phyloP scores from a whole-genome alignment of 1,284 basidiomycete species.

The Neotropicomus parvogracilis region DNA sequence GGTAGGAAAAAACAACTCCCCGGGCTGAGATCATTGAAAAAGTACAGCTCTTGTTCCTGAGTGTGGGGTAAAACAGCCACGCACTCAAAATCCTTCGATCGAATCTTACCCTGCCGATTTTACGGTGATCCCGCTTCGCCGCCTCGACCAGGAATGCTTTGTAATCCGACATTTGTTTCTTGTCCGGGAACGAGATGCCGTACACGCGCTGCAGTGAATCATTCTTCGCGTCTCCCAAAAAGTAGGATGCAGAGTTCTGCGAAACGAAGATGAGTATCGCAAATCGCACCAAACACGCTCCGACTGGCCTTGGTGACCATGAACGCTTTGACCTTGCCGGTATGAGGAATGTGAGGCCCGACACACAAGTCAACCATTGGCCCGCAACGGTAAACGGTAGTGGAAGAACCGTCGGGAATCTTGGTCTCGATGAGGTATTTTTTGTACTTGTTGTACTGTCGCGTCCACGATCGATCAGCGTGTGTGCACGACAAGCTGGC shows the following conservation, averaged over 20 bases:
- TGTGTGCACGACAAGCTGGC: not conserved
- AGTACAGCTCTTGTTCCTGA: constrained; percentile 95
- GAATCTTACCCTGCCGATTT: constrained; percentile 75
- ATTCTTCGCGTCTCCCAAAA: constrained; percentile 92
- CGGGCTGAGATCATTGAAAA: constrained; percentile 96
- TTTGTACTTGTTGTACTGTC: constrained; percentile 99
- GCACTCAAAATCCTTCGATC: constrained; percentile 5
- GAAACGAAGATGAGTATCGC: not conserved
- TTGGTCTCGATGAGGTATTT: constrained; percentile 93
- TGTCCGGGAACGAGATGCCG: constrained; percentile 98
- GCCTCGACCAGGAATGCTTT: constrained; percentile 96
- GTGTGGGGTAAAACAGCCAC: constrained; percentile 12
- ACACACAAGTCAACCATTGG: constrained; percentile 98
- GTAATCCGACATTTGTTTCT: constrained; percentile 94
- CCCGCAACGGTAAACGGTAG: constrained; percentile 98
- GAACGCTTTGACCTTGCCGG: constrained; percentile 95
- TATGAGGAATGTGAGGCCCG: constrained; percentile 97
- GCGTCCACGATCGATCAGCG: constrained; percentile 9
- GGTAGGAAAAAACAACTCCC: constrained; percentile 79
- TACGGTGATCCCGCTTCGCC: constrained; percentile 95
- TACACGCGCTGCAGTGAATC: constrained; percentile 97
- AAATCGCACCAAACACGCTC: not conserved
- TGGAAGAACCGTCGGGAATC: constrained; percentile 94
- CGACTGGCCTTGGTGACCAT: constrained; percentile 83
- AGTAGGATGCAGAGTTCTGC: constrained; percentile 97